Evolutionary conservation across 2,329 filamentous ascomycete genomes (phyloP).

Genomic region (Calonectria montana): DNA sequence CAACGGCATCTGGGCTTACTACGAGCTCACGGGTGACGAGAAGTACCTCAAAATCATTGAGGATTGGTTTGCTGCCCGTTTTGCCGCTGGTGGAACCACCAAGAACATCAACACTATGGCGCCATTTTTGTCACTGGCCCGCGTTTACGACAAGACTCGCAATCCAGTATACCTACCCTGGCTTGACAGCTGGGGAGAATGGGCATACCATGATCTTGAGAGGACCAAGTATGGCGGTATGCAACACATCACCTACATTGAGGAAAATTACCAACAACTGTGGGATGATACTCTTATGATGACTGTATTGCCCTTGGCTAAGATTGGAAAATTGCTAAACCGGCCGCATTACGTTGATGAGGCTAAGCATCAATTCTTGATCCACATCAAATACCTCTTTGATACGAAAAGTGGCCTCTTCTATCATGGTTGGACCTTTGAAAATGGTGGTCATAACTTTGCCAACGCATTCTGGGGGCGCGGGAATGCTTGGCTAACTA

Average conservation of each 20-base stretch:
- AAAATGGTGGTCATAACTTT: conserved; percentile 73
- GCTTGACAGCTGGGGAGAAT: conserved; percentile 85
- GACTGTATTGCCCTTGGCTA: conserved; percentile 83
- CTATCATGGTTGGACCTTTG: conserved; percentile 86
- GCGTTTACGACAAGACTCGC: conserved; percentile 80
- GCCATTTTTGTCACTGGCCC: conserved; percentile 79
- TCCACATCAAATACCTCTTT: conserved; percentile 83
- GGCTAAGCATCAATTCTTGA: conserved; percentile 80
- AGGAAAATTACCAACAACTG: conserved; percentile 78
- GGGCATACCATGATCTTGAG: conserved; percentile 81
- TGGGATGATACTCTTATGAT: conserved; percentile 93
- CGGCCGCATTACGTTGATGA: conserved; percentile 80
- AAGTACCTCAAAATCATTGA: conserved; percentile 75
- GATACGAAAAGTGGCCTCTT: conserved; percentile 78
- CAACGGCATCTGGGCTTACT: conserved; percentile 86
- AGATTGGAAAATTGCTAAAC: conserved; percentile 78
- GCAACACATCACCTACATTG: conserved; percentile 80
- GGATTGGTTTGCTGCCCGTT: conserved; percentile 77
- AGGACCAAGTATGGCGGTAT: conserved; percentile 78
- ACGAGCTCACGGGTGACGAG: conserved; percentile 74
- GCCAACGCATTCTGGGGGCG: conserved; percentile 68
- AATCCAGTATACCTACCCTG: conserved; percentile 78
- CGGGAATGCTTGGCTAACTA: conserved; percentile 82
- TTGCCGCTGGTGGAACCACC: conserved; percentile 78
- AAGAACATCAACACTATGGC: conserved; percentile 92